Evolutionary conservation across 176 grass and related monocot genomes (phyloP).

Genomic region (Neostapfia colusana): DNA sequence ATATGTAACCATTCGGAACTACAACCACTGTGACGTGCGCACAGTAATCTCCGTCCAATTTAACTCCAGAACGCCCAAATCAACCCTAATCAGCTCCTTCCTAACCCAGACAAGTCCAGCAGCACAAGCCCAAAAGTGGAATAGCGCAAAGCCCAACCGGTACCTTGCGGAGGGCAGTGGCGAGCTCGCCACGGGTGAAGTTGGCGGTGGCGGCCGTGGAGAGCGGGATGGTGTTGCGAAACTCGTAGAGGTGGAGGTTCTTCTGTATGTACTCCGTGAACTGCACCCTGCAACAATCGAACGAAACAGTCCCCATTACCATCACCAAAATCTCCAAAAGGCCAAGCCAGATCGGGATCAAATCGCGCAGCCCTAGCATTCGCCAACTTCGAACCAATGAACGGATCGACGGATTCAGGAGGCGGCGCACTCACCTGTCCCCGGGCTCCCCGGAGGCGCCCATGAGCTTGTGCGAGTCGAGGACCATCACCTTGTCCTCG

Average conservation of each 20-base stretch:
- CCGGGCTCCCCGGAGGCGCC: constrained; percentile 96
- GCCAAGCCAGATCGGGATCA: constrained; percentile 31
- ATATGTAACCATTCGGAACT: neutral
- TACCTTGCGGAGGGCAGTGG: constrained; percentile 89
- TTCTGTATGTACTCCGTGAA: constrained; percentile 99
- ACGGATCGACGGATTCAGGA: neutral
- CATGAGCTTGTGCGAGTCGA: constrained; percentile 97
- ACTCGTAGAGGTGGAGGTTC: constrained; percentile 95
- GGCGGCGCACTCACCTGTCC: constrained; percentile 56
- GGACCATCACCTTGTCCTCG: constrained; percentile 98
- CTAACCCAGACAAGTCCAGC: neutral
- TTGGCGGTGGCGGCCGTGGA: constrained; percentile 84
- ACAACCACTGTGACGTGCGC: neutral
- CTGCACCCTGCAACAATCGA: constrained; percentile 61
- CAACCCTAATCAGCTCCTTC: neutral
- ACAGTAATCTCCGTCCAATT: neutral
- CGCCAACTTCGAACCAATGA: neutral
- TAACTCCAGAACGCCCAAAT: neutral
- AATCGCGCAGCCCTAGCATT: constrained; percentile 18
- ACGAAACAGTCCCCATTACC: neutral
- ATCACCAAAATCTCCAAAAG: neutral
- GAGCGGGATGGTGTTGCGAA: constrained; percentile 90
- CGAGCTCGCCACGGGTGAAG: constrained; percentile 96
- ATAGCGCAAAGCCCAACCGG: neutral
- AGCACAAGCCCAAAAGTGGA: neutral